Base-by-base conservation (phyloP, 1,284 basidiomycete genomes). In the Farysia itapuensis region DNA sequence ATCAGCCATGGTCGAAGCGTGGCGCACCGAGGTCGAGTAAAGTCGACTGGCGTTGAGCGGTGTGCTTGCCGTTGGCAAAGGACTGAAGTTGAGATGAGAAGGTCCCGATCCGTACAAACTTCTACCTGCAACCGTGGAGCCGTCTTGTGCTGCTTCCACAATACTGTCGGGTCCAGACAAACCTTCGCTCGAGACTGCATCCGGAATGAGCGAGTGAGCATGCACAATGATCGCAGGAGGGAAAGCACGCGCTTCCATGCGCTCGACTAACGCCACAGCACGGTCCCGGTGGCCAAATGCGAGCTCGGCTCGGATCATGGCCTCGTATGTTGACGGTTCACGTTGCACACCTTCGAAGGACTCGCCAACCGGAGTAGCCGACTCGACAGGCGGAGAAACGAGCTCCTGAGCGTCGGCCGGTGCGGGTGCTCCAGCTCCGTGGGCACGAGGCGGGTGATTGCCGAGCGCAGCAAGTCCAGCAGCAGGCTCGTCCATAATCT, bases 301-400 rank as follows among this genome's bases (percentile, higher is more conserved):
- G 8, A 97, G 80, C 77, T 99, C 95, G 4, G 89, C 89, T 16
- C 89, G 84, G 59, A 99, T 86, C 91, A 98, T 98, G 5, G 85
- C 85, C 75, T 95, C 91, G 86, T 89, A 92, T 1, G 89, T 77
- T 69, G 85, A 79, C 52, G 93, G 91, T 81, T 97, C 94, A 57
- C 93, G 85, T 78, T 88, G 94, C 2, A 96, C 88, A 15, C 84
- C 83, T 16, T 81, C 83, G 67, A 81, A 78, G 0, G 80, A 70
- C 14, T 34, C 38, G 9, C 25, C 37, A 3, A 24, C 36, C 11
- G 9, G 26, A 28, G 26, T 28, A 9, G 11, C 9, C 8, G 31
- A 14, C 16, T 9, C 18, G 20, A 21, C 24, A 25, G 23, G 25
- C 4, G 12, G 35, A 22, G 30, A 18, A 12, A 45, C 14, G n/a